Evolutionary conservation across 2,329 filamentous ascomycete species (phyloP).

Genomic region (Falciphora oryzae): DNA sequence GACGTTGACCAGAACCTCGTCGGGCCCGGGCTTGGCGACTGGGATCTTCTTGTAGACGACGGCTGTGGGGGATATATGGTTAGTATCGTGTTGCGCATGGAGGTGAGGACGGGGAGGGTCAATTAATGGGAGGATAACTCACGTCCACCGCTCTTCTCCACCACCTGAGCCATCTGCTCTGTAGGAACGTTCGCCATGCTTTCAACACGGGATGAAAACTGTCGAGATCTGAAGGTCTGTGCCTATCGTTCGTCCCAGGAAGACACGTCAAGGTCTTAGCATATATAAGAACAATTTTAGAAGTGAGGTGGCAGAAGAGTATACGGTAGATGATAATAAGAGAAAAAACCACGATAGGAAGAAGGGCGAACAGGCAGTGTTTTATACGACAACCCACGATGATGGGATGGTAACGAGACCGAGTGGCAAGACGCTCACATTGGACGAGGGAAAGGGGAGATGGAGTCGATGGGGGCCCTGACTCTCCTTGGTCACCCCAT

Average conservation of each 20-base stretch:
- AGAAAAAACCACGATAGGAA: neutral
- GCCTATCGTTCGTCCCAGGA: neutral
- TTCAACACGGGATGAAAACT: neutral
- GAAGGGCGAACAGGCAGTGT: neutral
- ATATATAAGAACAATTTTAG: neutral
- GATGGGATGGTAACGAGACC: neutral
- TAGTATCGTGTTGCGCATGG: neutral
- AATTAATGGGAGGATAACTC: constrained; percentile 36
- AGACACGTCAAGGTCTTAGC: neutral
- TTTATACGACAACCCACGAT: neutral
- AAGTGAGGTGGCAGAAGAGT: neutral
- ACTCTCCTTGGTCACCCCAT: neutral
- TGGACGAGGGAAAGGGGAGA: neutral
- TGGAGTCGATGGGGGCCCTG: neutral
- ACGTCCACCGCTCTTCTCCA: constrained; percentile 73
- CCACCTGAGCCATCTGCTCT: constrained; percentile 87
- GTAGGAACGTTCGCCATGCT: constrained; percentile 59
- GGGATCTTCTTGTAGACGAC: constrained; percentile 74
- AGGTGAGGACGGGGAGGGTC: constrained; percentile 16
- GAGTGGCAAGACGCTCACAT: neutral
- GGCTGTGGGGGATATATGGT: constrained; percentile 31
- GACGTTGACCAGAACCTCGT: constrained; percentile 26
- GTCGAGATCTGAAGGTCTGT: neutral
- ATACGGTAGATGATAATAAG: neutral
- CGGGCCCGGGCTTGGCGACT: constrained; percentile 55